These are phyloP conservation scores for Amaranthus cruentus DNA, from an alignment of 148 eudicot species.

Conservation along the genomic window DNA sequence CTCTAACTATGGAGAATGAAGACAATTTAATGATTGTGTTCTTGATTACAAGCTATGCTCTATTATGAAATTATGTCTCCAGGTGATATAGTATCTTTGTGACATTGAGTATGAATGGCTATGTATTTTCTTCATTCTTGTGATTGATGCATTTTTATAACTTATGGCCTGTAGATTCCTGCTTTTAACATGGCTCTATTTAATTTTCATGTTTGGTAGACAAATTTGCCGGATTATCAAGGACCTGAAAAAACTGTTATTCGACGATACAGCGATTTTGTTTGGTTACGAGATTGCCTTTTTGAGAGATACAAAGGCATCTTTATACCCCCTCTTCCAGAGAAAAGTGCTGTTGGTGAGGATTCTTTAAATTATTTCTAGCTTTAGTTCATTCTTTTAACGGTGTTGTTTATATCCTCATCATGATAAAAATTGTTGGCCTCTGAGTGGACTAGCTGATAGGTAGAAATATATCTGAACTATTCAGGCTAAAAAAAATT, in stretches of 20 bases:
- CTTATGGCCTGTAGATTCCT: not conserved
- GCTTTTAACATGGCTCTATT: constrained; percentile 1
- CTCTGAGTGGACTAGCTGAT: not conserved
- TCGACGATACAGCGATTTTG: constrained; percentile 87
- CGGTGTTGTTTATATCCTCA: not conserved
- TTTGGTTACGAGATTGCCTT: constrained; percentile 92
- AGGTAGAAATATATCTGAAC: not conserved
- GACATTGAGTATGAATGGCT: not conserved
- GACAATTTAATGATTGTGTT: too few relatives aligned
- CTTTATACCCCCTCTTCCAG: constrained; percentile 96
- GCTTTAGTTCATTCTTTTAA: not conserved
- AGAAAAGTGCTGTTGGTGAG: constrained; percentile 97
- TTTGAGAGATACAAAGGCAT: constrained; percentile 95
- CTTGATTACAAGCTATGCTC: not conserved
- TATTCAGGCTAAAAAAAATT: not conserved
- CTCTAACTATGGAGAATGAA: too few relatives aligned
- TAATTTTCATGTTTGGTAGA: constrained; percentile 42
- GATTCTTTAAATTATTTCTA: not conserved
- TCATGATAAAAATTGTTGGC: not conserved
- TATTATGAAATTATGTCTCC: not conserved
- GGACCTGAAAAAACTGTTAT: constrained; percentile 93
- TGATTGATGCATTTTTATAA: not conserved
- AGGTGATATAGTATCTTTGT: not conserved
- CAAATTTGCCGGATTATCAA: constrained; percentile 88
- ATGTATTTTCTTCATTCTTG: not conserved